Percentiles rank a stretch among this genome's conserved stretches.
Evolutionary conservation across 495 filamentous ascomycete genomes (phyloP).

Genomic region (Penicillium silybi): DNA sequence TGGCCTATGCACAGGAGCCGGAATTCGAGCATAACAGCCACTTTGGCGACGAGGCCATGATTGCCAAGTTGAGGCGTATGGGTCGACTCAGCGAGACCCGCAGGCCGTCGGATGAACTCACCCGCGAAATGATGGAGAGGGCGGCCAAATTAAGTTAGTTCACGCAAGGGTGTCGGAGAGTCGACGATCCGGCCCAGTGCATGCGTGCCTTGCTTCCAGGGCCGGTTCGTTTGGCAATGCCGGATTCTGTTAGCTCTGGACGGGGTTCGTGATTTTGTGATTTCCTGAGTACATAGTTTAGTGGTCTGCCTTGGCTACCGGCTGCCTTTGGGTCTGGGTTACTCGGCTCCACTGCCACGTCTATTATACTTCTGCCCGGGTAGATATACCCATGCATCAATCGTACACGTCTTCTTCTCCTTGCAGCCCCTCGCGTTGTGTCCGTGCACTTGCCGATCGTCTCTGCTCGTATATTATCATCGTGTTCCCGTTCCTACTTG

Average conservation of each 20-base stretch:
- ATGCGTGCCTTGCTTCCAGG: background rate
- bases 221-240: slow-evolving; percentile 1
- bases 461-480: slow-evolving; percentile 3
- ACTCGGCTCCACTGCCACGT: background rate
- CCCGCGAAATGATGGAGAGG: slow-evolving; percentile 54
- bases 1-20: slow-evolving; percentile 76
- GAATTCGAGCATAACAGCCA: slow-evolving; percentile 80
- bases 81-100: slow-evolving; percentile 58
- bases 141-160: slow-evolving; percentile 49
- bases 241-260: background rate
- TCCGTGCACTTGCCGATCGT: slow-evolving; percentile 14
- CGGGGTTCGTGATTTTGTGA: too few relatives aligned
- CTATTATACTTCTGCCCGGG: too few relatives aligned
- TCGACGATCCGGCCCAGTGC: too few relatives aligned
- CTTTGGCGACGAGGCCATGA: slow-evolving; percentile 76
- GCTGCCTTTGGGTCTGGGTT: background rate
- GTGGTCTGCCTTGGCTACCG: too few relatives aligned
- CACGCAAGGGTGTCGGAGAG: background rate
- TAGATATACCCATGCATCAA: background rate
- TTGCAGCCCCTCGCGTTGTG: slow-evolving; percentile 20
- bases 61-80: slow-evolving; percentile 54
- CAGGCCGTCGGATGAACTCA: slow-evolving; percentile 43
- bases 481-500: background rate
- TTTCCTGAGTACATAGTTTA: too few relatives aligned
- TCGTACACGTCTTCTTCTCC: background rate